phyloP scores from a whole-genome alignment of 805 yeast species.

The Kodamaea nitidulidarum region DNA sequence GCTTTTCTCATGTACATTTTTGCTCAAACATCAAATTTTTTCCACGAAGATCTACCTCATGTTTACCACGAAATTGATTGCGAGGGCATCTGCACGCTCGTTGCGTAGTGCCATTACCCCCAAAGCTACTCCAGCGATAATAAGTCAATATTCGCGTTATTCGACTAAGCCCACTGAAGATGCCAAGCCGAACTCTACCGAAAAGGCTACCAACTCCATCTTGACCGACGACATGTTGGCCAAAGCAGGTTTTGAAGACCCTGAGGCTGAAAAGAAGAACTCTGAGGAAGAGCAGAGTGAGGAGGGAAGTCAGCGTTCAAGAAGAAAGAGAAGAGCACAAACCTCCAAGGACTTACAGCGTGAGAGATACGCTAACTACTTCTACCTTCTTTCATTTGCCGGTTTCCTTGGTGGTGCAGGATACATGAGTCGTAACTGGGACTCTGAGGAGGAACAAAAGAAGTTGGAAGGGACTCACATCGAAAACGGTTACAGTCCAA shows the following conservation, averaged over 20 bases:
- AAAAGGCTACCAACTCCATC: constrained; percentile 43
- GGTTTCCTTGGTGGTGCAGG: constrained; percentile 50
- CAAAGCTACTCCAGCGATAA: neutral
- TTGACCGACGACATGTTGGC: constrained; percentile 78
- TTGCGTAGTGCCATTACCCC: neutral
- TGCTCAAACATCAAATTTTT: constrained; percentile 3
- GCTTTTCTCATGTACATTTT: constrained; percentile 6
- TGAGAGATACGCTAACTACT: constrained; percentile 73
- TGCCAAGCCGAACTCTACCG: constrained; percentile 19
- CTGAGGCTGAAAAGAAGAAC: constrained; percentile 13
- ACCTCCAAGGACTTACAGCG: constrained; percentile 77
- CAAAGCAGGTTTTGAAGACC: constrained; percentile 73
- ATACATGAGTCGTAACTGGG: constrained; percentile 84
- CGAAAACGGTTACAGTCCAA: constrained; percentile 65
- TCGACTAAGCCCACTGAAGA: constrained; percentile 11
- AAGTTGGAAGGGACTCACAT: constrained; percentile 49
- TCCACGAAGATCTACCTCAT: constrained; percentile 3
- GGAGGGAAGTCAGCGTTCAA: constrained; percentile 13
- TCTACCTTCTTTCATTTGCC: constrained; percentile 59
- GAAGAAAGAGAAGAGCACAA: constrained; percentile 37
- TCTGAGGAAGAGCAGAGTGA: constrained; percentile 14
- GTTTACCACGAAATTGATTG: constrained; percentile 6
- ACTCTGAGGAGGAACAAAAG: constrained; percentile 61
- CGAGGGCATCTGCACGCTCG: constrained; percentile 3
- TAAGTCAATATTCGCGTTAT: neutral